Evolutionary conservation across 1,284 basidiomycete genomes (phyloP), one percentile per base, ranked within the genome.

Genomic region (Ustilago tritici): DNA sequence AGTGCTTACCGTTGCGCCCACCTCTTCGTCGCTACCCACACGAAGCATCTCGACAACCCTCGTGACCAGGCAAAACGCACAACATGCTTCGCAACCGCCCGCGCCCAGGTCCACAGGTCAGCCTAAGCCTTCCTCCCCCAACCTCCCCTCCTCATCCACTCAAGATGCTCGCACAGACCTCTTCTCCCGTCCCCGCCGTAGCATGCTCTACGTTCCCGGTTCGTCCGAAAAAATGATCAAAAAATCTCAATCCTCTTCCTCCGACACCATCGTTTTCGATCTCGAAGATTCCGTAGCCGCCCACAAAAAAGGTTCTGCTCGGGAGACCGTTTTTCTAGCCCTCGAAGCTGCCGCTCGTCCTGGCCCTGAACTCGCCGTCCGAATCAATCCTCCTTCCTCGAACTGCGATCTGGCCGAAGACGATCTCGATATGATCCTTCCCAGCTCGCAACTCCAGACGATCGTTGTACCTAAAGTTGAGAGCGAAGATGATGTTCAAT

Each of bases 401-500:
- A 52, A 76, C 19, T 55, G 41, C 3, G 19, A 53, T 0, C 55
- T 84, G 11, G 76, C 84, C 0, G 62, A 56, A 23, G 78, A 80
- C 34, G 84, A 85, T 62, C 67, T 85, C 35, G 83, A 85, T 47
- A 71, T 82, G 43, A 55, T 85, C 15, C 61, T 85, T 19, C 84
- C 79, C 3, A 63, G 65, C 31, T 55, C 52, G 12, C 71, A 73
- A 53, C 56, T 82, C 47, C 74, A 85, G 57, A 70, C 83, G 0
- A 58, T 85, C 32, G 80, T 85, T 3, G 32, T 85, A 11, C 84
- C 84, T 32, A 85, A 85, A 49, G 82, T 84, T 11, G 84, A 85
- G 59, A 67, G 65, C 34, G 72, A 70, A 10, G 76, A 80, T 3
- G 84, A 85, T 49, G 43, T 83, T 0, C 36, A 46, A 0, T 36